Base-by-base conservation (phyloP, 2,329 filamentous ascomycete genomes). In the Lithohypha guttulata region DNA sequence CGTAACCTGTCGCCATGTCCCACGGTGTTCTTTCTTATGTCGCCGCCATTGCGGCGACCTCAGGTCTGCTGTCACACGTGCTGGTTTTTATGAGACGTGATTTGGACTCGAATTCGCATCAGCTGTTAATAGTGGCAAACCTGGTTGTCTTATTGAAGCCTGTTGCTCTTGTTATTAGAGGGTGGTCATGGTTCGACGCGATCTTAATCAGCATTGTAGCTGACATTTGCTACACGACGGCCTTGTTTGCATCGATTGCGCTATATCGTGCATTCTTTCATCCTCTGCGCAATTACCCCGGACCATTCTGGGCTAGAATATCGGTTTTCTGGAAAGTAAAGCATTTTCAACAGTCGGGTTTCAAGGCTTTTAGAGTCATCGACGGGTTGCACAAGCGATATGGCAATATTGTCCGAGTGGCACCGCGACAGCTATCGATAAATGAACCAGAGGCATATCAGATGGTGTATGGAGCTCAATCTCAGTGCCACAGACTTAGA, bases 401-500 rank as follows among this genome's bases (percentile, higher is more conserved):
- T 42, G 56, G 55, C 21, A 23, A 39, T 6, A 10, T 39, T 15
- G 42, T 47, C 8, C 33, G 42, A 2, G 34, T 39, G 18, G 37
- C 46, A 14, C 46, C 47, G 9, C 27, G 44, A 29, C 36, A 45
- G 10, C 21, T 51, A 13, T 48, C 45, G 2, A 43, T 51, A 21
- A 45, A 41, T 5, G 25, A 49, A 25, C 45, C 46, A 2, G 41
- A 46, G 18, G 56, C 52, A 42, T 47, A 64, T 43, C 42, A 61
- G 48, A 40, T 47, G 33, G 58, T 66, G 8, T 63, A 63, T 36
- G 62, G 61, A 1, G 38, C 51, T 5, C 50, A 56, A 15, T 55
- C 62, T 2, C 53, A 53, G 43, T 66, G 62, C 25, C 50, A 2
- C 47, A 55, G 0, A 68, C 58, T 55, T 70, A 70, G 45, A 57